Evolutionary conservation across 2,329 filamentous ascomycete species (phyloP).

Genomic region (Anisogramma anomala): DNA sequence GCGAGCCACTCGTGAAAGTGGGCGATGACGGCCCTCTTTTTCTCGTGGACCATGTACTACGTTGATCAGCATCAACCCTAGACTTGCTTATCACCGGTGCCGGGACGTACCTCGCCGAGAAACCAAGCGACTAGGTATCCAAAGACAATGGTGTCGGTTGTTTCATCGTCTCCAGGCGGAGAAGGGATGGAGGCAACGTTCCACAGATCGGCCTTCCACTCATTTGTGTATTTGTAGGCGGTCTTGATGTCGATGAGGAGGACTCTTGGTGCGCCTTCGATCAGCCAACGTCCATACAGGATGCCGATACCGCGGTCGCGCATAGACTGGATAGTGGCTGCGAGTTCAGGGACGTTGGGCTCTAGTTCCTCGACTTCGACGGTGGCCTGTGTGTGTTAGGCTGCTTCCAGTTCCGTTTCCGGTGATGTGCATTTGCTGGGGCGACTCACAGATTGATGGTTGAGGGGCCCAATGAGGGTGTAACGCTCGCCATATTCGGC

Average conservation of each 20-base stretch:
- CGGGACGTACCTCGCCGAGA: constrained; percentile 68
- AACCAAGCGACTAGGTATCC: constrained; percentile 98
- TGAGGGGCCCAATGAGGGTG: constrained; percentile 87
- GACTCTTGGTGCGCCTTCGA: constrained; percentile 89
- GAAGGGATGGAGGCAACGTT: constrained; percentile 87
- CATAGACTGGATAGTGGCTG: constrained; percentile 83
- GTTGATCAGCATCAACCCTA: constrained; percentile 15
- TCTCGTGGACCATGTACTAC: constrained; percentile 89
- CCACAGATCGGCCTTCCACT: constrained; percentile 98
- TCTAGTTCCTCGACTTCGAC: constrained; percentile 93
- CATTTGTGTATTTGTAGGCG: constrained; percentile 79
- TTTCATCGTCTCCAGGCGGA: constrained; percentile 82
- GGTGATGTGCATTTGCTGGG: background rate
- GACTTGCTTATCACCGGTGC: background rate
- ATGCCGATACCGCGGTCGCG: constrained; percentile 80
- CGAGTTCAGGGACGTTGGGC: constrained; percentile 67
- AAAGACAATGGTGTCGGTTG: constrained; percentile 94
- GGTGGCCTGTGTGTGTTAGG: constrained; percentile 52
- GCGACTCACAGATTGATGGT: constrained; percentile 67
- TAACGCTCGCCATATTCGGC: constrained; percentile 98
- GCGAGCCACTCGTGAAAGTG: constrained; percentile 99
- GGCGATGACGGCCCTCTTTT: constrained; percentile 81
- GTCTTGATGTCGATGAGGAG: constrained; percentile 91
- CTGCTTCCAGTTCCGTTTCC: background rate
- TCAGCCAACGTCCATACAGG: constrained; percentile 92